Conservation (phyloP, 2,329 filamentous ascomycete species). For the Trichoderma guizhouense region DNA sequence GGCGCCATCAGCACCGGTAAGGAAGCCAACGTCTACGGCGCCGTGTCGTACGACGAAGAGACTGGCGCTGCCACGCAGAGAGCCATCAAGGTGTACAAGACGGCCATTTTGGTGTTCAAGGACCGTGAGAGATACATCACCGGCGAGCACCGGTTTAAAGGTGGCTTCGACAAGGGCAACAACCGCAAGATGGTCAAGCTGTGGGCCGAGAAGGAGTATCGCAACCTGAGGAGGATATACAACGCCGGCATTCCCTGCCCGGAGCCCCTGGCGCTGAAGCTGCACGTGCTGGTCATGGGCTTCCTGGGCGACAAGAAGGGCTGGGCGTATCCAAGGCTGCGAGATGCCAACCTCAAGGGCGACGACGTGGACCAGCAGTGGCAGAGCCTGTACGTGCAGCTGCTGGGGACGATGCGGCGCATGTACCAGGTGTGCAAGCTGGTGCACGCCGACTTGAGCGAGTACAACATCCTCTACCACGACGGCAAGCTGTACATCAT, state of each 20-base stretch:
- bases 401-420: slow-evolving; percentile 83
- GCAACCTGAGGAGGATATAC: slow-evolving; percentile 83
- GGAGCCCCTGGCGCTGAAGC: slow-evolving; percentile 80
- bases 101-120: slow-evolving; percentile 95
- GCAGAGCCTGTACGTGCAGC: slow-evolving; percentile 74
- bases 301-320: slow-evolving; percentile 87
- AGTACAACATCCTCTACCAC: slow-evolving; percentile 96
- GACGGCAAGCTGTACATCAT: slow-evolving; percentile 83
- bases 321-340: slow-evolving; percentile 81
- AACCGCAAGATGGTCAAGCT: slow-evolving; percentile 97
- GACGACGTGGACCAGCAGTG: slow-evolving; percentile 70
- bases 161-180: slow-evolving; percentile 89
- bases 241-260: slow-evolving; percentile 84
- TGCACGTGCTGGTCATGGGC: slow-evolving; percentile 94
- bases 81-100: slow-evolving; percentile 99
- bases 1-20: slow-evolving; percentile 96
- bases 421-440: slow-evolving; percentile 91
- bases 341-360: slow-evolving; percentile 73
- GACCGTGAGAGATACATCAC: slow-evolving; percentile 94
- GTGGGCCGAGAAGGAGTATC: slow-evolving; percentile 98
- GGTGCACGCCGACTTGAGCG: slow-evolving; percentile 93
- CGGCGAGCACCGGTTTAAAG: slow-evolving; percentile 87
- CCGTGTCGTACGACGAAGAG: slow-evolving; percentile 60
- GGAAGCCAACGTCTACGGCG: slow-evolving; percentile 97
- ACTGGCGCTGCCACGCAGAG: slow-evolving; percentile 62